Evolutionary conservation across 2,329 filamentous ascomycete species (phyloP).

Genomic region (Arthroderma sp.): DNA sequence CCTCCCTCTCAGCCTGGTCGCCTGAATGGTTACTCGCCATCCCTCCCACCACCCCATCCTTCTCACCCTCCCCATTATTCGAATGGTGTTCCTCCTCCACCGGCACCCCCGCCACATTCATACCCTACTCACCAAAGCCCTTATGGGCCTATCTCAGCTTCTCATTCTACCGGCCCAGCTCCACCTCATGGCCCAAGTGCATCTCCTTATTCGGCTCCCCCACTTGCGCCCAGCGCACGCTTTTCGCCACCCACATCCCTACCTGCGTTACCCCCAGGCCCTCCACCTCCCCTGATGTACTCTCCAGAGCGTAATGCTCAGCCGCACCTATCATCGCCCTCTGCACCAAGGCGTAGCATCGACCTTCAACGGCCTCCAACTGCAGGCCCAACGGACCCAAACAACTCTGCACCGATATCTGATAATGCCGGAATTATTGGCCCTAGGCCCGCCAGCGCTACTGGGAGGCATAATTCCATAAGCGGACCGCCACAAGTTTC

Average conservation of each 20-base stretch:
- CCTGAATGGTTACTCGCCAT: slow-evolving; percentile 36
- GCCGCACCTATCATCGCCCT: slow-evolving; percentile 23
- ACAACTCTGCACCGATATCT: slow-evolving; percentile 10
- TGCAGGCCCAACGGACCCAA: slow-evolving; percentile 11
- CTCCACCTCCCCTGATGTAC: slow-evolving; percentile 26
- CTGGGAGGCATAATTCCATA: background rate
- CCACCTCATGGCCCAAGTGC: slow-evolving; percentile 17
- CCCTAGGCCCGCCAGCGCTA: background rate
- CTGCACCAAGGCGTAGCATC: slow-evolving; percentile 21
- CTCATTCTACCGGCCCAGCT: slow-evolving; percentile 20
- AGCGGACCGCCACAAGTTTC: slow-evolving; percentile 15
- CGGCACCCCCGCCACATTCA: slow-evolving; percentile 23
- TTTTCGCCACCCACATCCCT: slow-evolving; percentile 25
- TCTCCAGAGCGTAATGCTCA: slow-evolving; percentile 25
- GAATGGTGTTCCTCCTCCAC: slow-evolving; percentile 18
- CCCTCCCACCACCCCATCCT: slow-evolving; percentile 19
- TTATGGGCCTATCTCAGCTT: slow-evolving; percentile 22
- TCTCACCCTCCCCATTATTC: slow-evolving; percentile 20
- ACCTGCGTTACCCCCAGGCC: slow-evolving; percentile 20
- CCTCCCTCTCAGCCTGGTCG: slow-evolving; percentile 34
- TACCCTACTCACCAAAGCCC: slow-evolving; percentile 26
- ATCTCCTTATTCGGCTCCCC: slow-evolving; percentile 23
- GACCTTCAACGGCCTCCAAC: slow-evolving; percentile 24
- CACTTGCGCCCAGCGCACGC: slow-evolving; percentile 25
- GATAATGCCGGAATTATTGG: slow-evolving; percentile 9